phyloP scores from a whole-genome alignment of 495 filamentous ascomycete genomes.

The Trichoderma parareesei region DNA sequence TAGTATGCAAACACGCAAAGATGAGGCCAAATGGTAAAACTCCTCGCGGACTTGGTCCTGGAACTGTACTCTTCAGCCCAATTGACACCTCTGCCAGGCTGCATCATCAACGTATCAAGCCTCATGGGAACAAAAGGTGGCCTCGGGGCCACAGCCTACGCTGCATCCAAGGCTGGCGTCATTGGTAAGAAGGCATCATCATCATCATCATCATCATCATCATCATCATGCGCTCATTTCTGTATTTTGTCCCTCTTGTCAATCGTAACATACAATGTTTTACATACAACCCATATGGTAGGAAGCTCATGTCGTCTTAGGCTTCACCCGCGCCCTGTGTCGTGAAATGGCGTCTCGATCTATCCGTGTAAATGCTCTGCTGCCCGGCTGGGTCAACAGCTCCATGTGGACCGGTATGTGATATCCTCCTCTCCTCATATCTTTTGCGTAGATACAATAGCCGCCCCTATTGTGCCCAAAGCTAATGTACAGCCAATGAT shows the following conservation, averaged over 20 bases:
- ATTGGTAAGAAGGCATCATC: conserved; percentile 39
- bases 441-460: neutral
- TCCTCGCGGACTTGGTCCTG: neutral
- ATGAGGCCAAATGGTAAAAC: conserved; percentile 38
- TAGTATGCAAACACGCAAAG: conserved; percentile 48
- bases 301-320: conserved; percentile 20
- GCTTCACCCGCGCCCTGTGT: conserved; percentile 61
- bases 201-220: neutral
- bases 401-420: conserved; percentile 63
- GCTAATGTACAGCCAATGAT: conserved; percentile 27
- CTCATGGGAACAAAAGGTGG: conserved; percentile 57
- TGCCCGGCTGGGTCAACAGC: conserved; percentile 79
- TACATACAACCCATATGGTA: neutral
- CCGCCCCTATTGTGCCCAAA: neutral
- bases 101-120: conserved; percentile 76
- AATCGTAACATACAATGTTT: conserved; percentile 14
- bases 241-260: conserved; percentile 13
- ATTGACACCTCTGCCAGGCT: conserved; percentile 26
- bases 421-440: neutral
- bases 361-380: conserved; percentile 68
- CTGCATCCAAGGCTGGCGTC: conserved; percentile 72
- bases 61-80: neutral
- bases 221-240: neutral
- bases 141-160: conserved; percentile 61
- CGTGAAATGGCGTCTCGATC: conserved; percentile 49